Evolutionary conservation across 805 yeast genomes (phyloP).

Genomic region (Teunomyces panamensis): DNA sequence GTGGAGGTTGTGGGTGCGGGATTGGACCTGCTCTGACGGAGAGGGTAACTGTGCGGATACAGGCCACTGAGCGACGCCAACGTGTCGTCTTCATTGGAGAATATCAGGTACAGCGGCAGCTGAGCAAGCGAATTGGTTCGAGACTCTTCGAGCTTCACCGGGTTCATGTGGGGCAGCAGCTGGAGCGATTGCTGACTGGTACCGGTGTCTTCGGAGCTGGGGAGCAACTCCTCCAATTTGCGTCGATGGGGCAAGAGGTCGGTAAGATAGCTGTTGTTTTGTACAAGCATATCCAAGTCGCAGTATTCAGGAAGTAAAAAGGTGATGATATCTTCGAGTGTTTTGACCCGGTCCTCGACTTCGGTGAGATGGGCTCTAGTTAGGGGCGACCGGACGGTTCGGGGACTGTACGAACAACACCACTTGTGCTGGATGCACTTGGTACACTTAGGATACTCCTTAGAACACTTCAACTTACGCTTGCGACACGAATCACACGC

Average conservation of each 20-base stretch:
- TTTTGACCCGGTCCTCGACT: constrained; percentile 52
- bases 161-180: constrained; percentile 2
- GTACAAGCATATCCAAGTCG: constrained; percentile 18
- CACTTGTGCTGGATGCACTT: constrained; percentile 71
- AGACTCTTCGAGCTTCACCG: constrained; percentile 1
- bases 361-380: constrained; percentile 78
- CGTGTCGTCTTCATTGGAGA: constrained; percentile 20
- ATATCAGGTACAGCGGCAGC: constrained; percentile 24
- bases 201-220: not conserved
- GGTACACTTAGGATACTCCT: constrained; percentile 70
- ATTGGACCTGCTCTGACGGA: constrained; percentile 14
- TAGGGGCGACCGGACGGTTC: constrained; percentile 73
- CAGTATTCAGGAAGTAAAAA: constrained; percentile 28
- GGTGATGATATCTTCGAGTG: constrained; percentile 28
- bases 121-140: constrained; percentile 16
- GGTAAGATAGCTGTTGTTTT: constrained; percentile 15
- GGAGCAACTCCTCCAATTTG: not conserved
- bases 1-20: constrained; percentile 8
- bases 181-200: not conserved
- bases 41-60: constrained; percentile 7
- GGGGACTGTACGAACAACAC: constrained; percentile 77
- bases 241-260: not conserved
- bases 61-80: not conserved
- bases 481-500: constrained; percentile 83
- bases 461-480: constrained; percentile 77